Evolutionary conservation across 2,329 filamentous ascomycete species (phyloP), one percentile per base, ranked within the genome.

Genomic region (Drechslerella dactyloides): DNA sequence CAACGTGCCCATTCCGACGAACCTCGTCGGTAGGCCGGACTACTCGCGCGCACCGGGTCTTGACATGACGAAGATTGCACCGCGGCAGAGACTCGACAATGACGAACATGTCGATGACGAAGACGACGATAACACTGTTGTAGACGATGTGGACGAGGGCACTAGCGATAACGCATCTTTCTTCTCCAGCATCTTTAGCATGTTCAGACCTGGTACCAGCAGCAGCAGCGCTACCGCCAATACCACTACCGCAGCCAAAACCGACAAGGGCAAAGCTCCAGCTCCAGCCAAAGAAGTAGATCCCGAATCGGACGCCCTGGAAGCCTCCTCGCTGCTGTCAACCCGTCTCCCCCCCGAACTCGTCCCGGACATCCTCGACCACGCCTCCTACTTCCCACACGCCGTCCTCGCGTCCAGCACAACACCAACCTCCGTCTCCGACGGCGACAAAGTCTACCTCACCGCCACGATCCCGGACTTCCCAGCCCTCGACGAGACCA

Each of bases 301-400:
- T n/a, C n/a, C n/a, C n/a, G n/a, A n/a, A n/a, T n/a, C n/a, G n/a
- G 62, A 68, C 15, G 57, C 54, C 30, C 50, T 23, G 4, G 56
- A 42, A 13, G 37, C 51, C 3, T 53, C 53, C 6, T 30, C 33
- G 0, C 30, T 68, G 11, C 15, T 73, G 1, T 19, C 57, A 8
- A 13, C 33, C 6, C 50, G 48, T 4, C 1, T 73, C 0, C 69
- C 69, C 1, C 17, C 46, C 5, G 69, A 73, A 53, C 40, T 73
- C 2, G 35, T 73, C 51, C 15, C 51, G 1, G 50, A 50, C 6
- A 73, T 73, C 27, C 61, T 73, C 24, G 69, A 73, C n/a, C 13
- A 27, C 7, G 69, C 69, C 1, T 56, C 59, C 2, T 73, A 68
- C 24, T 73, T 68, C 27, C 7, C 63, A 6, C 56, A 62, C 30